Conservation (phyloP, 768 basidiomycete genomes). For the Cystobasidium onofrii region DNA sequence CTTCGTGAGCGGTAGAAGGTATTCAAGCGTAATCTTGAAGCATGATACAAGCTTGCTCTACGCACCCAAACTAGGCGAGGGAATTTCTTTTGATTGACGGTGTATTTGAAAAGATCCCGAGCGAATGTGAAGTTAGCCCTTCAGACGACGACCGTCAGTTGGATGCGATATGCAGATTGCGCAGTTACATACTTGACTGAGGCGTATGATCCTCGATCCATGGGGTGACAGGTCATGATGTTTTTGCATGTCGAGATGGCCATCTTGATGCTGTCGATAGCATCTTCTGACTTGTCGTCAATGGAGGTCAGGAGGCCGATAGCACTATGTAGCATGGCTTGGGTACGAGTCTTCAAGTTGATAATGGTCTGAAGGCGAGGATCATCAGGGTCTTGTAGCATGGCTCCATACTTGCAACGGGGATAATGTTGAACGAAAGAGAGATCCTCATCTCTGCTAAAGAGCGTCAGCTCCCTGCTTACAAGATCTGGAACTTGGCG, state of each 20-base stretch:
- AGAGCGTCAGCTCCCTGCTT: neutral
- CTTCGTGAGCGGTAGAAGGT: conserved; percentile 46
- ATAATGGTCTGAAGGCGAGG: conserved; percentile 59
- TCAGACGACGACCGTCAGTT: conserved; percentile 28
- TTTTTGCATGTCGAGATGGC: conserved; percentile 64
- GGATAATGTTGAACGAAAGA: conserved; percentile 66
- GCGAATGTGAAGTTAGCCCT: conserved; percentile 25
- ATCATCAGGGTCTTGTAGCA: conserved; percentile 61
- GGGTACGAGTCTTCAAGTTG: conserved; percentile 57
- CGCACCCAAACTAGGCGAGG: conserved; percentile 53
- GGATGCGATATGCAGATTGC: conserved; percentile 41
- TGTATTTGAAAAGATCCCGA: conserved; percentile 17
- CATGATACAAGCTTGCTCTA: conserved; percentile 40
- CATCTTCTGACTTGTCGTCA: conserved; percentile 46
- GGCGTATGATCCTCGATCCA: conserved; percentile 36
- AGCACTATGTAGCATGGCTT: conserved; percentile 61
- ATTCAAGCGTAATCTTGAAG: conserved; percentile 40
- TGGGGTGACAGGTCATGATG: conserved; percentile 54
- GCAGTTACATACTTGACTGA: conserved; percentile 34
- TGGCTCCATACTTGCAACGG: conserved; percentile 60
- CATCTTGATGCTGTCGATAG: conserved; percentile 66
- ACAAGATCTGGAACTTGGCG: neutral
- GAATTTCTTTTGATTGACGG: conserved; percentile 59
- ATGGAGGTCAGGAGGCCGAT: conserved; percentile 67
- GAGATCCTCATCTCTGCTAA: conserved; percentile 58